A percentile compares a stretch with the other conserved stretches of the same genome.
These are phyloP conservation scores for Leishmania mexicana DNA, from an alignment of 208 protist genomes.

Conservation along the genomic window DNA sequence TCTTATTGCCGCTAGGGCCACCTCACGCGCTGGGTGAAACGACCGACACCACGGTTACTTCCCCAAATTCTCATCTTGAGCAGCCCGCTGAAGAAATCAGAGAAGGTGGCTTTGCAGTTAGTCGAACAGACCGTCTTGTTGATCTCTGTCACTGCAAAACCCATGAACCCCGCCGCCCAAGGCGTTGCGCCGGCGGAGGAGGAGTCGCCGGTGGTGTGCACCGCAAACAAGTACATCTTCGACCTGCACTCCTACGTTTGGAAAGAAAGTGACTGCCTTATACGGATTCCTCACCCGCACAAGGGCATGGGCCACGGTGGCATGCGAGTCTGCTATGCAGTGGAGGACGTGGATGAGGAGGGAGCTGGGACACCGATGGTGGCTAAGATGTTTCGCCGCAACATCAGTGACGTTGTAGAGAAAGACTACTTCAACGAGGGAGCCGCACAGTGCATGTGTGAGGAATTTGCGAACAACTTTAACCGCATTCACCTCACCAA, in stretches of 20 bases:
- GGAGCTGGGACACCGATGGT: constrained; percentile 62
- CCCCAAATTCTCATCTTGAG: background rate
- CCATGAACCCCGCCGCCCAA: background rate
- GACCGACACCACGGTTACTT: background rate
- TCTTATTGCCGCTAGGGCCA: background rate
- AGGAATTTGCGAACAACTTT: constrained; percentile 84
- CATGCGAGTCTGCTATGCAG: constrained; percentile 86
- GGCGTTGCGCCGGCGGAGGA: constrained; percentile 7
- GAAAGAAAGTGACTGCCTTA: constrained; percentile 63
- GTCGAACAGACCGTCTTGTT: background rate
- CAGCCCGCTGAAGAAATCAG: background rate
- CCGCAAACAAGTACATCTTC: constrained; percentile 77
- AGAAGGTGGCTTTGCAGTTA: background rate
- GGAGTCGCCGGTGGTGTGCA: constrained; percentile 49
- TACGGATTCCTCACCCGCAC: constrained; percentile 50
- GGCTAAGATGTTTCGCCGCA: constrained; percentile 84
- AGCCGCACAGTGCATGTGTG: constrained; percentile 86
- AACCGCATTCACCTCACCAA: constrained; percentile 56
- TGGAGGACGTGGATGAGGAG: constrained; percentile 85
- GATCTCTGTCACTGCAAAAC: background rate
- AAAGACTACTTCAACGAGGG: constrained; percentile 91
- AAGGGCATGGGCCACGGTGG: constrained; percentile 67
- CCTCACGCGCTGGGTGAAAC: background rate
- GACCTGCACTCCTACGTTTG: constrained; percentile 60
- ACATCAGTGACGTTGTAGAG: constrained; percentile 74